Conservation (phyloP, 768 basidiomycete genomes). For the Lentinula detonsa region DNA sequence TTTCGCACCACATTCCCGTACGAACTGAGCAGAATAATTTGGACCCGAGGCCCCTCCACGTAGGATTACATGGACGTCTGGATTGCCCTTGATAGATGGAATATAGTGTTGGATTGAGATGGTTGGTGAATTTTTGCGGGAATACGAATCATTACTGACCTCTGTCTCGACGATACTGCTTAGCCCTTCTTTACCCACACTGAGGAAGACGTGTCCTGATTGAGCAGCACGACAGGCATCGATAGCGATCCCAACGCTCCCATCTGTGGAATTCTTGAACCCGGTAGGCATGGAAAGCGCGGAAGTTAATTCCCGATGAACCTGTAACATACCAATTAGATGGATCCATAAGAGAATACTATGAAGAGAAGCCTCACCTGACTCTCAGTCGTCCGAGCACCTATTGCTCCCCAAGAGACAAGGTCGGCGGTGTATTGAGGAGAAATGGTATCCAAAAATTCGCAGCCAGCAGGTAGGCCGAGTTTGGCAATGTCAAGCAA, state of each 20-base stretch:
- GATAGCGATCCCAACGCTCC: constrained; percentile 83
- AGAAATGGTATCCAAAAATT: constrained; percentile 79
- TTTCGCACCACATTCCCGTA: constrained; percentile 68
- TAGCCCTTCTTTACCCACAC: constrained; percentile 94
- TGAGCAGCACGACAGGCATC: constrained; percentile 94
- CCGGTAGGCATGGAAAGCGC: constrained; percentile 94
- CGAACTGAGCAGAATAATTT: constrained; percentile 78
- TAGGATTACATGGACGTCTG: constrained; percentile 90
- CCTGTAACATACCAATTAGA: constrained; percentile 18
- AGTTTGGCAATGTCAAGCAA: constrained; percentile 86
- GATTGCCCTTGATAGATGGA: constrained; percentile 59
- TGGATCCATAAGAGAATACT: not conserved
- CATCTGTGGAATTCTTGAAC: constrained; percentile 99
- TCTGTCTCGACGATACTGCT: constrained; percentile 94
- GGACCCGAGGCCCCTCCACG: constrained; percentile 88
- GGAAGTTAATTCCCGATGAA: constrained; percentile 83
- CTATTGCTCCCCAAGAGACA: constrained; percentile 94
- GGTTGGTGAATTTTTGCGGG: not conserved
- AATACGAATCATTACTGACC: constrained; percentile 29
- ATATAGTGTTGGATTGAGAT: not conserved
- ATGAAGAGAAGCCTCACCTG: constrained; percentile 26
- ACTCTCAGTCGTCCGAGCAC: constrained; percentile 87
- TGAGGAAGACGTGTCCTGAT: constrained; percentile 90
- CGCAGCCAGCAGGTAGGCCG: constrained; percentile 93
- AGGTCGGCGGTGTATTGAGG: constrained; percentile 93